phyloP scores from a whole-genome alignment of 306 rosid species.

The Chamaecrista fasciculata region DNA sequence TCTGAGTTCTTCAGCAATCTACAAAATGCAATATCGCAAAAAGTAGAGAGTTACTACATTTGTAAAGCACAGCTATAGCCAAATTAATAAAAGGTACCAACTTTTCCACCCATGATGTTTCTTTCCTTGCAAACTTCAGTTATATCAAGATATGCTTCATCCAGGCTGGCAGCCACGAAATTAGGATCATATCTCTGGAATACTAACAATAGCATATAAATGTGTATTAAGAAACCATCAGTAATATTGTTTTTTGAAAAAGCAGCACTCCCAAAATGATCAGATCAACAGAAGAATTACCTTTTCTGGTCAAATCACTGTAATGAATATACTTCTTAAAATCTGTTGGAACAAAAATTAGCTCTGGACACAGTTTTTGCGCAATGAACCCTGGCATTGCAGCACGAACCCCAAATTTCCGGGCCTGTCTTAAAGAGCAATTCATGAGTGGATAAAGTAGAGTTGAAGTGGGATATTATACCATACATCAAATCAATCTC shows the following conservation, averaged over 20 bases:
- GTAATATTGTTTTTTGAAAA: conserved; percentile 10
- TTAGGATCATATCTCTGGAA: conserved; percentile 77
- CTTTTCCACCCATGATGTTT: conserved; percentile 58
- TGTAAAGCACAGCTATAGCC: neutral
- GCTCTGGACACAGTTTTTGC: conserved; percentile 73
- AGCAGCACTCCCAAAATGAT: conserved; percentile 5
- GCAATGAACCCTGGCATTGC: conserved; percentile 99
- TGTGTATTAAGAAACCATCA: conserved; percentile 14
- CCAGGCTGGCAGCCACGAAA: conserved; percentile 85
- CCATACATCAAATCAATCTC: conserved; percentile 2
- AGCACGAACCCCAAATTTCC: conserved; percentile 92
- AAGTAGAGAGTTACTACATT: conserved; percentile 19
- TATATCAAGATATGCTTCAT: conserved; percentile 92
- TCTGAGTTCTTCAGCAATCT: conserved; percentile 88
- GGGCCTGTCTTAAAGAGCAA: conserved; percentile 51
- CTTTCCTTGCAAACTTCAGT: conserved; percentile 78
- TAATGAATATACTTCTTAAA: conserved; percentile 75
- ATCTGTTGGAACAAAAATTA: conserved; percentile 76
- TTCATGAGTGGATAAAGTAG: conserved; percentile 4
- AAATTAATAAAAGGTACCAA: conserved; percentile 21
- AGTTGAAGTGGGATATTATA: neutral
- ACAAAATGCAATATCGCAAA: conserved; percentile 21
- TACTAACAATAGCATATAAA: conserved; percentile 44
- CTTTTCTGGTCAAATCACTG: conserved; percentile 79
- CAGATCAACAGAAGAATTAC: conserved; percentile 38